Conservation (phyloP, 1,139 yeast genomes). For the Yarrowia galli region DNA sequence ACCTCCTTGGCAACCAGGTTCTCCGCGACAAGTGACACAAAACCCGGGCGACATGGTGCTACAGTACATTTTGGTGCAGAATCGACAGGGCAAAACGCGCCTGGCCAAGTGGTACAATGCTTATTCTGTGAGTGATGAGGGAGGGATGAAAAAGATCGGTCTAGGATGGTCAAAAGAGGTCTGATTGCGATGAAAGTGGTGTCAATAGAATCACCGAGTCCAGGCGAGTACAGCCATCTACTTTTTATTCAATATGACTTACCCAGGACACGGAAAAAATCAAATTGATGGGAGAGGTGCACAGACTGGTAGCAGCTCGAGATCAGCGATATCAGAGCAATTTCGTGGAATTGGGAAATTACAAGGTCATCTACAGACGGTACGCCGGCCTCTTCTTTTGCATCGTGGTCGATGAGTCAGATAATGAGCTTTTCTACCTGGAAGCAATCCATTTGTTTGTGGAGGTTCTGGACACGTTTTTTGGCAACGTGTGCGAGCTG, state of each 20-base stretch:
- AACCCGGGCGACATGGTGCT: constrained; percentile 61
- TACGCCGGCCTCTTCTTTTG: constrained; percentile 93
- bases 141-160: background rate
- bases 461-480: constrained; percentile 84
- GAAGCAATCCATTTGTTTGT: constrained; percentile 90
- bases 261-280: constrained; percentile 61
- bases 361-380: constrained; percentile 81
- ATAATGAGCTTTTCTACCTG: constrained; percentile 80
- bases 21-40: background rate
- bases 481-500: constrained; percentile 91
- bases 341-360: constrained; percentile 61
- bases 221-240: background rate
- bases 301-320: constrained; percentile 78
- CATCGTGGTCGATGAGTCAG: constrained; percentile 74
- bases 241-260: background rate
- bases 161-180: background rate
- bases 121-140: constrained; percentile 48
- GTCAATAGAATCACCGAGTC: background rate
- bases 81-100: constrained; percentile 92
- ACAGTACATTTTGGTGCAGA: constrained; percentile 80
- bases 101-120: constrained; percentile 78
- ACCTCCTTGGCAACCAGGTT: no score
- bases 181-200: background rate
- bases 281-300: constrained; percentile 68
- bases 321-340: constrained; percentile 76